Base-by-base conservation (phyloP, 2,329 filamentous ascomycete genomes). In the Phyllosticta paracitricarpa region DNA sequence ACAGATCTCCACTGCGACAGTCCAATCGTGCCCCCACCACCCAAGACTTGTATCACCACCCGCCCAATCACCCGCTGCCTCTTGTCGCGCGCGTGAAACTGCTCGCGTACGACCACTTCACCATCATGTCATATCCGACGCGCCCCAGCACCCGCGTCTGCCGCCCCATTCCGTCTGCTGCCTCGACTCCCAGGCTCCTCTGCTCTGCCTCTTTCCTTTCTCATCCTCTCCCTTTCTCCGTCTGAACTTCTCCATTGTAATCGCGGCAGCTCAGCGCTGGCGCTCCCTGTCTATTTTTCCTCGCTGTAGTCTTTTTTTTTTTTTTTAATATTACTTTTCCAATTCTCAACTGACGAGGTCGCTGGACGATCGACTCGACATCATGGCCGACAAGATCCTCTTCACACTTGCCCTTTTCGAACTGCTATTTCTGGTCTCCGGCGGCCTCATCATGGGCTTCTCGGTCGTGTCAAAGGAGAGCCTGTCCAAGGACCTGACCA, bases 361-460 rank as follows among this genome's bases (percentile, higher is more conserved):
- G 33, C 33, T 40, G 33, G 33, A 40, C 33, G 33, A 40, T 40
- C 33, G 10, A 40, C 33, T 40, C 33, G 33, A 40, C 58, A 62
- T 65, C 69, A 72, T 63, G 65, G 82, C 76, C 67, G 79, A 82
- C 74, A 81, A 78, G 64, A 73, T 84, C 53, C 77, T 83, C 65
- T 67, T 80, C 67, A 74, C 78, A 63, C 84, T 80, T 69, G 68
- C 83, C 62, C 71, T 70, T 53, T 71, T 78, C 63, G 79, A 84
- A 69, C 65, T 81, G 55, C 69, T 83, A 65, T 84, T 84, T 68
- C 74, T 81, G 40, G 71, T 70, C 60, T 77, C 78, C 19, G 82
- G 81, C 64, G 78, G 74, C 61, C 69, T 84, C 26, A 70, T 84
- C 63, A 70, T 84, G 52, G 76, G 78, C 63, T 81, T 82, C 66